phyloP scores from a whole-genome alignment of 768 basidiomycete species.

The Pisolithus orientalis region DNA sequence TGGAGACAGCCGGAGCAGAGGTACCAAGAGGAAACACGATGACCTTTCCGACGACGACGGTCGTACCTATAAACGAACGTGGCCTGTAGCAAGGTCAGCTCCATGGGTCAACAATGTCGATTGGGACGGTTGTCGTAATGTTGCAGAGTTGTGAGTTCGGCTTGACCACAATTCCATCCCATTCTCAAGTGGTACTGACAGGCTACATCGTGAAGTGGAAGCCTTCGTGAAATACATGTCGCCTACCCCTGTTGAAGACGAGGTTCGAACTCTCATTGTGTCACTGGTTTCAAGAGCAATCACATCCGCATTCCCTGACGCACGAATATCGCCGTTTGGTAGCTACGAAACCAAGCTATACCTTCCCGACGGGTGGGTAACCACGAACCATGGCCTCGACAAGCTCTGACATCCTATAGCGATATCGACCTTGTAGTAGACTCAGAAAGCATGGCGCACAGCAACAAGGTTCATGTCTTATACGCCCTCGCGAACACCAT shows the following conservation, averaged over 20 bases:
- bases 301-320: conserved; percentile 64
- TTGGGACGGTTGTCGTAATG: conserved; percentile 68
- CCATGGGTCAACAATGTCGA: conserved; percentile 70
- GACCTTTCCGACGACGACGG: conserved; percentile 40
- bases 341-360: conserved; percentile 92
- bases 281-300: conserved; percentile 63
- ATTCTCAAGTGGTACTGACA: conserved; percentile 24
- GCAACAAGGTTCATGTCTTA: conserved; percentile 62
- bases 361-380: conserved; percentile 79
- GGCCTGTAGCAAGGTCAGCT: conserved; percentile 45
- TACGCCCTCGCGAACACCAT: conserved; percentile 74
- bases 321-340: conserved; percentile 81
- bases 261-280: conserved; percentile 71
- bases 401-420: conserved; percentile 35
- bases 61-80: conserved; percentile 34
- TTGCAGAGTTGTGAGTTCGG: conserved; percentile 72
- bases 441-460: conserved; percentile 68
- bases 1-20: conserved; percentile 15
- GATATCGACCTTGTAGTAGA: conserved; percentile 94
- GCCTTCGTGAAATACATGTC: conserved; percentile 86
- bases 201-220: conserved; percentile 82
- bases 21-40: conserved; percentile 42
- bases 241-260: conserved; percentile 80
- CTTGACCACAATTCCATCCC: not conserved
- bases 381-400: not conserved